Percentiles rank a stretch among this genome's conserved stretches.
These are phyloP conservation scores for Houttuynia cordata DNA, from an alignment of 164 flowering plant genomes.

Conservation along the genomic window DNA sequence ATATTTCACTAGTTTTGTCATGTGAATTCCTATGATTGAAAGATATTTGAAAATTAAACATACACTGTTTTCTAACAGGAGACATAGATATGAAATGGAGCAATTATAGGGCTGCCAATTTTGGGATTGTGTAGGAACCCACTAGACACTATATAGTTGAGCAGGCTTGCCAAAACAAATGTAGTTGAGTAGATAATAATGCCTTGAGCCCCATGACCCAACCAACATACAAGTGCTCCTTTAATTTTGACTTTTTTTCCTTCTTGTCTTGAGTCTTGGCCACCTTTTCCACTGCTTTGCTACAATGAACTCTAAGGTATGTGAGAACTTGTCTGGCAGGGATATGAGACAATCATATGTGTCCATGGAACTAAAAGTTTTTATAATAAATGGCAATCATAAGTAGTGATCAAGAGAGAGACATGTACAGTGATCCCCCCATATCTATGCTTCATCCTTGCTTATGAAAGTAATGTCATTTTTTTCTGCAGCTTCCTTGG, in stretches of 20 bases:
- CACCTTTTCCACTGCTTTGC: neutral
- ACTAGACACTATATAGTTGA: too few relatives aligned
- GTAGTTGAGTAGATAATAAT: neutral
- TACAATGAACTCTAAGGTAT: too few relatives aligned
- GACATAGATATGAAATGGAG: too few relatives aligned
- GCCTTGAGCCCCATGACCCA: neutral
- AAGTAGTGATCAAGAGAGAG: neutral
- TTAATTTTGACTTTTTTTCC: slow-evolving; percentile 5
- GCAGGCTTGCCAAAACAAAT: too few relatives aligned
- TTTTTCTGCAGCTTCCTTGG: neutral
- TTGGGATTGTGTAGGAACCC: too few relatives aligned
- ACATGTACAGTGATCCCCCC: neutral
- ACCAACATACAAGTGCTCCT: neutral
- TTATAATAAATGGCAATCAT: neutral
- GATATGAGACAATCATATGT: neutral
- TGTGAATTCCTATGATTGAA: too few relatives aligned
- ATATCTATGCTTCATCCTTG: neutral
- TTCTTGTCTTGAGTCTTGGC: neutral
- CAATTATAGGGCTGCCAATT: too few relatives aligned
- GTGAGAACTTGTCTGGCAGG: neutral
- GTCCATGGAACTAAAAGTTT: neutral
- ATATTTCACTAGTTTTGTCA: too few relatives aligned
- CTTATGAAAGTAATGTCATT: neutral
- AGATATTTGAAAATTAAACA: too few relatives aligned
- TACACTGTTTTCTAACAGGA: too few relatives aligned